Percentiles rank a stretch among this genome's conserved stretches.
Conservation (phyloP, 192 early-diverging fungal genomes). For the Rhizoclosmatium globosum region DNA sequence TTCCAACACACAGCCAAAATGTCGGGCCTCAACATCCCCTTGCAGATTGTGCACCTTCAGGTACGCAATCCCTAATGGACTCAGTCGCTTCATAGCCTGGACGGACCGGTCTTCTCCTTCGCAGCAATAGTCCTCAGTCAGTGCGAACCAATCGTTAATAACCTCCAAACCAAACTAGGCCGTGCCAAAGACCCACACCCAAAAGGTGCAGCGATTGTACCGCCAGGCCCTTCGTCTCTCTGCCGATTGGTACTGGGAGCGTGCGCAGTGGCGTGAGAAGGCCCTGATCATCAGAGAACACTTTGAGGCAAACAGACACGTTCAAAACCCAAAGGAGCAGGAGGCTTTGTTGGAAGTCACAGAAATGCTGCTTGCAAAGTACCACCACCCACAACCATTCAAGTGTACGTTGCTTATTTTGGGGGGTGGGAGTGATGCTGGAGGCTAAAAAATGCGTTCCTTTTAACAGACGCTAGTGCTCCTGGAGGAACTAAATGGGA, state of each 20-base stretch:
- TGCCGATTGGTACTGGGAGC: slow-evolving; percentile 90
- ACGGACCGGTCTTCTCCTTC: too few relatives aligned
- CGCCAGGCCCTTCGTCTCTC: slow-evolving; percentile 81
- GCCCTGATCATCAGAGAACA: slow-evolving; percentile 81
- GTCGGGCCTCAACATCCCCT: slow-evolving; percentile 2
- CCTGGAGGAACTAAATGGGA: slow-evolving; percentile 84
- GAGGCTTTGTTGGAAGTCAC: slow-evolving; percentile 70
- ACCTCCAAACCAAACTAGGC: background rate
- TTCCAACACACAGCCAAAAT: background rate
- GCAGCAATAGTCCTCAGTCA: too few relatives aligned
- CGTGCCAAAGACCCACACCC: slow-evolving; percentile 11
- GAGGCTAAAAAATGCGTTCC: background rate
- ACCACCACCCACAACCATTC: slow-evolving; percentile 86
- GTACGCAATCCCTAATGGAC: background rate
- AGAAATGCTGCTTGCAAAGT: slow-evolving; percentile 77
- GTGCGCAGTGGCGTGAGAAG: slow-evolving; percentile 79
- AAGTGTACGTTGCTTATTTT: slow-evolving; percentile 65
- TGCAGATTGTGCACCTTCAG: slow-evolving; percentile 16
- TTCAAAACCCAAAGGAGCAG: slow-evolving; percentile 77
- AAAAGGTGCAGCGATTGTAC: slow-evolving; percentile 80
- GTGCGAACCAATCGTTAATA: too few relatives aligned
- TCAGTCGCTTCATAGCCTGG: background rate
- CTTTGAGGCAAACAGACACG: slow-evolving; percentile 83
- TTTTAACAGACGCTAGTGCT: slow-evolving; percentile 65
- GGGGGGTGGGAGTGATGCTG: background rate